Conservation (phyloP, 768 basidiomycete genomes). For the Suillus variegatus region DNA sequence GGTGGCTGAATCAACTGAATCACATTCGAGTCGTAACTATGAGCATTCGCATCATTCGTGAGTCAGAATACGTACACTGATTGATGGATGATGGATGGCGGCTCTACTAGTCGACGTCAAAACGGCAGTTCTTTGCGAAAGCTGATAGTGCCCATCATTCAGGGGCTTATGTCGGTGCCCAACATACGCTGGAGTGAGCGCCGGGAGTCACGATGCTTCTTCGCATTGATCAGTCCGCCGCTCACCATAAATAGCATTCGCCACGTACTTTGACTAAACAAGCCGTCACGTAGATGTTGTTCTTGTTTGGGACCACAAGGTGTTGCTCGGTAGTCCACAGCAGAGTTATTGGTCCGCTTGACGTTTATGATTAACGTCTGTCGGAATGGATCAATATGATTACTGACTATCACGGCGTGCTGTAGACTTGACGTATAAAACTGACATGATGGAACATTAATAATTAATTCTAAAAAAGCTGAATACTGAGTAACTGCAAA, state of each 20-base stretch:
- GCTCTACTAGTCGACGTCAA: neutral
- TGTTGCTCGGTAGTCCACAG: too few species aligned
- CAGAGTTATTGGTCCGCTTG: too few species aligned
- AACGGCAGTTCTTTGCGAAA: neutral
- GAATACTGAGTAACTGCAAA: too few species aligned
- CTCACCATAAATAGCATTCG: neutral
- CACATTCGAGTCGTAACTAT: neutral
- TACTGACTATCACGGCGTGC: too few species aligned
- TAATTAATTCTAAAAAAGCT: too few species aligned
- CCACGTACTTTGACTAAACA: neutral
- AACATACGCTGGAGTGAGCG: neutral
- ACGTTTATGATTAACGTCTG: too few species aligned
- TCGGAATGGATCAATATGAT: too few species aligned
- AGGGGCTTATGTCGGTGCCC: neutral
- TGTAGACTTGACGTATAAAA: too few species aligned
- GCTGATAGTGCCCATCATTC: neutral
- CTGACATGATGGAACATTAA: too few species aligned
- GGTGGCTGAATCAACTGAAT: constrained; percentile 7
- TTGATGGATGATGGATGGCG: too few species aligned
- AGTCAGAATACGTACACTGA: neutral
- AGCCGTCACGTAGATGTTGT: too few species aligned
- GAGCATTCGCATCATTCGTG: neutral
- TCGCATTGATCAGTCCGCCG: neutral
- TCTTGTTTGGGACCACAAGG: too few species aligned
- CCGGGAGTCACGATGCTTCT: neutral